Base-by-base conservation (phyloP, 2,329 filamentous ascomycete genomes). In the Sphaerulina musiva region DNA sequence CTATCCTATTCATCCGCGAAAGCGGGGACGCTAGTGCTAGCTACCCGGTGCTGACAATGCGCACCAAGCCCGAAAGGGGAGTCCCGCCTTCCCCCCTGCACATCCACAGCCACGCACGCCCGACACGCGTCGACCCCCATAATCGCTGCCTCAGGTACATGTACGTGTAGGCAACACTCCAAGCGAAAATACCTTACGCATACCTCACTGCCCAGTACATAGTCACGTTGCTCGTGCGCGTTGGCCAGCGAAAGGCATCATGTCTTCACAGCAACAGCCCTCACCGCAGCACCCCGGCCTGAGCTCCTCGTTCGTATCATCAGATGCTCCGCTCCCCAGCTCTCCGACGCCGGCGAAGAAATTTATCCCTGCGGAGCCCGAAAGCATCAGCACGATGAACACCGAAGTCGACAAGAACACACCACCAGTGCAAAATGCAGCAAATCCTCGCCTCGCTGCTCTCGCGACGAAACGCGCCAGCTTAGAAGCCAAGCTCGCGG, bases 401-500 rank as follows among this genome's bases (percentile, higher is more conserved):
- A 3, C 41, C 31, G 9, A 38, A 39, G 20, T 34, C 31, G 6
- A 10, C 5, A 5, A 38, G 34, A 38, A 7, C 6, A 29, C 26
- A 6, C 26, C 26, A 29, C 26, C 26, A 29, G 26, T n/a, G 6
- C 23, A 45, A 17, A 20, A 38, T 26, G 42, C 50, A 17, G 42
- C 46, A 12, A 63, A 59, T 40, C 58, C 62, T 3, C 62, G 59
- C 31, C 56, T 63, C 10, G 31, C 55, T 43, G 58, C 62, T n/a
- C 58, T 65, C 20, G 32, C 51, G 29, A 48, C 62, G 36, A 62
- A 60, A 55, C 68, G 69, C 62, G 64, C 67, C 7, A 64, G 68
- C 20, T 73, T 82, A 42, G 72, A 79, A 67, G 63, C 71, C 10
- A 78, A 76, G 48, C 74, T 79, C 20, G 65, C 72, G 0, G 66